Evolutionary conservation across 2,329 filamentous ascomycete species (phyloP).

Genomic region (Aspergillus tubingensis): DNA sequence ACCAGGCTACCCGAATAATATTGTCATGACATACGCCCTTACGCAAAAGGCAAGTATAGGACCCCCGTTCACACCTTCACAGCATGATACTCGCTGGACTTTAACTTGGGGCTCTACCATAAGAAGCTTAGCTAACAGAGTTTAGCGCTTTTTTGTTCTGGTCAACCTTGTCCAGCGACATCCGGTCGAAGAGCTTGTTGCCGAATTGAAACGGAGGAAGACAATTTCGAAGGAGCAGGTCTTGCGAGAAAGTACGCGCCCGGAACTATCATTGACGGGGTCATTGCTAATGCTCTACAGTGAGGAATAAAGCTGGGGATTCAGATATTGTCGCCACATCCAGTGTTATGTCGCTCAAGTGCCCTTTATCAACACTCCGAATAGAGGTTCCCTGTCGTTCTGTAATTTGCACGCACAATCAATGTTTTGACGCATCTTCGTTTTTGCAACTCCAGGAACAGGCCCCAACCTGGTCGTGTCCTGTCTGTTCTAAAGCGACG

Average conservation of each 20-base stretch:
- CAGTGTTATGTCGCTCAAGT: conserved; percentile 85
- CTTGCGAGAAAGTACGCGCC: conserved; percentile 70
- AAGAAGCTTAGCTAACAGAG: not conserved
- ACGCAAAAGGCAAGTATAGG: conserved; percentile 71
- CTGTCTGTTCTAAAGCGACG: conserved; percentile 82
- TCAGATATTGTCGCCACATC: conserved; percentile 88
- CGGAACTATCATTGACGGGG: conserved; percentile 1
- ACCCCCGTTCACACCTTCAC: not conserved
- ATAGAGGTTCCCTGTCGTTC: conserved; percentile 80
- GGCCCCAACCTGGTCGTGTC: conserved; percentile 94
- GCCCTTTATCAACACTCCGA: conserved; percentile 83
- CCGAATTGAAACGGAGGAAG: conserved; percentile 64
- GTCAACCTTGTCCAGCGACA: conserved; percentile 75
- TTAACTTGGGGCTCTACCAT: not conserved
- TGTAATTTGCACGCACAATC: conserved; percentile 78
- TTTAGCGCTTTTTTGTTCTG: conserved; percentile 70
- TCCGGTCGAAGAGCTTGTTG: conserved; percentile 70
- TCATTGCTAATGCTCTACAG: conserved; percentile 49
- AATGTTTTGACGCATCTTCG: conserved; percentile 91
- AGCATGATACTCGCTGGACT: no score
- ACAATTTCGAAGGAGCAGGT: conserved; percentile 80
- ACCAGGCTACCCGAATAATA: conserved; percentile 68
- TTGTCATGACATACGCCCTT: conserved; percentile 88
- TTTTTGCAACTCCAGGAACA: conserved; percentile 95
- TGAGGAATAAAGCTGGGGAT: conserved; percentile 78